Evolutionary conservation across 2,329 filamentous ascomycete genomes (phyloP), one percentile per base, ranked within the genome.

Genomic region (Metarhizium album): DNA sequence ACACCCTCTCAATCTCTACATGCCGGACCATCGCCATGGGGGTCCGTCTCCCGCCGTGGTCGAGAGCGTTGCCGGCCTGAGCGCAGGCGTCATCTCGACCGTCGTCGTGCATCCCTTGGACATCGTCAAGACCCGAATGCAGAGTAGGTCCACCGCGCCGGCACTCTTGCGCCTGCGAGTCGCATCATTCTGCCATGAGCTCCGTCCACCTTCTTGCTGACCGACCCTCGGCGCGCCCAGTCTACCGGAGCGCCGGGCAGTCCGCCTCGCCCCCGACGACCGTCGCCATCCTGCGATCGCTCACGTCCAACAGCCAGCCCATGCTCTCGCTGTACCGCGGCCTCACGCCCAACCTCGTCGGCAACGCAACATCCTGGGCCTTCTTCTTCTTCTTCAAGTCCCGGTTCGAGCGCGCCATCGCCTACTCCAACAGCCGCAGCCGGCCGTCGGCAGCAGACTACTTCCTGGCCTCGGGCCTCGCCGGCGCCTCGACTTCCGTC

Each of bases 91-190:
- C 51, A 78, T 90, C 59, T 86, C 90, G 49, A 97, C 93, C 23
- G 76, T 97, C 46, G 84, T 83, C 51, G 86, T 93, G 48, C 91
- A 97, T 65, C 93, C 93, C 31, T 81, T 98, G 53, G 93, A 98
- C 70, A 83, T 98, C 56, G 83, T 97, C 65, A 98, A 98, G 76
- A 97, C 91, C 54, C 86, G 93, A 56, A 82, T 98, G 64, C 93
- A 98, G 72, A 83, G 87, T 90, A 72, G 52, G 72, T 64, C 35
- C 8, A 38, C 8, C 47, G n/a, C 24, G 29, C 16, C 13, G 23
- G 14, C 48, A n/a, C n/a, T n/a, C n/a, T n/a, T n/a, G n/a, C n/a
- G n/a, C n/a, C n/a, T n/a, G n/a, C n/a, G n/a, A n/a, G n/a, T n/a
- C n/a, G n/a, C n/a, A n/a, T n/a, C n/a, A n/a, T n/a, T n/a, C n/a